Percentiles rank a stretch among this genome's conserved stretches.
Conservation (phyloP, 495 filamentous ascomycete genomes). For the Mycothermus thermophilus region DNA sequence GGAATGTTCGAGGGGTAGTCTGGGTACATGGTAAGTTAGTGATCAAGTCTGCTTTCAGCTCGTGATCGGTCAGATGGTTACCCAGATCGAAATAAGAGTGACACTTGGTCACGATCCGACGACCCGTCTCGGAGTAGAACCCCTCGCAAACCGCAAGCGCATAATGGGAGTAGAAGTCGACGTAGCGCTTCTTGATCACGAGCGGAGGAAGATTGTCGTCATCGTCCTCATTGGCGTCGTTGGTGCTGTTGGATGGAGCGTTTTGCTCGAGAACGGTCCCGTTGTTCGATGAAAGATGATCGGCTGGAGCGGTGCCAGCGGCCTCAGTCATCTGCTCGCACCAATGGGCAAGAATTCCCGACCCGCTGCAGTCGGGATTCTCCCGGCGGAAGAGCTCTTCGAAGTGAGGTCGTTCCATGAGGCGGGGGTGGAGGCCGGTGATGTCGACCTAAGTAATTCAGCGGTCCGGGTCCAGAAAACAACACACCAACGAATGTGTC, state of each 20-base stretch:
- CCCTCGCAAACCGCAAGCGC: constrained; percentile 58
- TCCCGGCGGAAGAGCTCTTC: constrained; percentile 2
- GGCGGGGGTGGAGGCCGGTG: constrained; percentile 42
- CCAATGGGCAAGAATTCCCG: constrained; percentile 11
- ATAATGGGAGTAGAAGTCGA: constrained; percentile 65
- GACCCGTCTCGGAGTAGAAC: constrained; percentile 20
- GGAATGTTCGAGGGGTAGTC: constrained; percentile 27
- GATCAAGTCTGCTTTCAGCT: too few relatives aligned
- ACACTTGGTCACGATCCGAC: constrained; percentile 26
- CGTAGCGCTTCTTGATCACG: too few relatives aligned
- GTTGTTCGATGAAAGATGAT: too few relatives aligned
- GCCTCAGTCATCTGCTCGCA: constrained; percentile 17
- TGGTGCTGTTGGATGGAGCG: constrained; percentile 10
- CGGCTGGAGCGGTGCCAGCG: neutral
- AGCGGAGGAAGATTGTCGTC: constrained; percentile 34
- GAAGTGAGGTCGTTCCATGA: constrained; percentile 20
- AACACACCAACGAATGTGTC: neutral
- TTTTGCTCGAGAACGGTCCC: too few relatives aligned
- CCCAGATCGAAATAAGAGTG: constrained; percentile 21
- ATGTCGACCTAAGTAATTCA: constrained; percentile 42
- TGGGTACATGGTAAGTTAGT: neutral
- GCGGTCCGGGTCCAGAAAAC: neutral
- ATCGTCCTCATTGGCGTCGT: constrained; percentile 22
- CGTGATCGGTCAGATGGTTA: neutral
- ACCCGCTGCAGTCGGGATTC: constrained; percentile 3